Conservation (phyloP, 495 filamentous ascomycete species). For the Xylaria grammica region DNA sequence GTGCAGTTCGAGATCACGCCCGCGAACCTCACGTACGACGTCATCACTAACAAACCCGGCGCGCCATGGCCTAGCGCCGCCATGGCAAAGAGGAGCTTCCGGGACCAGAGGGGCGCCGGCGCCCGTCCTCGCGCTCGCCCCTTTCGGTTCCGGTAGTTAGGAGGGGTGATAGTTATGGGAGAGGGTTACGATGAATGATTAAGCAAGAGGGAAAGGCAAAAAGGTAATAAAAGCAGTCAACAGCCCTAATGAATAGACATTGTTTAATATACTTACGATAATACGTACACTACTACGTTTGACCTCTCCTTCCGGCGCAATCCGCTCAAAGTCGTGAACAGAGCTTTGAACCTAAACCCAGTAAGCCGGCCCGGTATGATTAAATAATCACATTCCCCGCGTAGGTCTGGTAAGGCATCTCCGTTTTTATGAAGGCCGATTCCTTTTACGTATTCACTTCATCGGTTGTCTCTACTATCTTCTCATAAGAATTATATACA, state of each 20-base stretch:
- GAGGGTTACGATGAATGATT: not conserved
- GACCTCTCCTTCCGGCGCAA: too few species aligned
- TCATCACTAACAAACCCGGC: conserved; percentile 53
- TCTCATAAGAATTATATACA: too few species aligned
- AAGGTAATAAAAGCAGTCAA: not conserved
- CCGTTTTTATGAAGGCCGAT: too few species aligned
- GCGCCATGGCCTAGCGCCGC: conserved; percentile 24
- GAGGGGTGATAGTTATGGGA: not conserved
- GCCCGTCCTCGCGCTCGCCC: not conserved
- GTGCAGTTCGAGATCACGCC: conserved; percentile 57
- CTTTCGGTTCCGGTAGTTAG: not conserved
- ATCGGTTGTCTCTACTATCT: too few species aligned
- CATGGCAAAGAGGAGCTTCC: conserved; percentile 34
- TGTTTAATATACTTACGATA: not conserved
- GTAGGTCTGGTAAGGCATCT: too few species aligned
- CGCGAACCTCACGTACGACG: conserved; percentile 60
- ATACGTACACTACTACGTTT: too few species aligned
- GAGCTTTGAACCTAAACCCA: too few species aligned
- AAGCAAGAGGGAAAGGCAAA: not conserved
- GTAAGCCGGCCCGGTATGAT: too few species aligned
- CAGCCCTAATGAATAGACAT: conserved; percentile 8
- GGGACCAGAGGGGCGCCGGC: conserved; percentile 9
- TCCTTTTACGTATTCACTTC: too few species aligned
- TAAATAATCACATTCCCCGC: too few species aligned
- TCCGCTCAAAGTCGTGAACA: too few species aligned